Base-by-base conservation (phyloP, 192 early-diverging fungal species). In the Kappamyces sp. region DNA sequence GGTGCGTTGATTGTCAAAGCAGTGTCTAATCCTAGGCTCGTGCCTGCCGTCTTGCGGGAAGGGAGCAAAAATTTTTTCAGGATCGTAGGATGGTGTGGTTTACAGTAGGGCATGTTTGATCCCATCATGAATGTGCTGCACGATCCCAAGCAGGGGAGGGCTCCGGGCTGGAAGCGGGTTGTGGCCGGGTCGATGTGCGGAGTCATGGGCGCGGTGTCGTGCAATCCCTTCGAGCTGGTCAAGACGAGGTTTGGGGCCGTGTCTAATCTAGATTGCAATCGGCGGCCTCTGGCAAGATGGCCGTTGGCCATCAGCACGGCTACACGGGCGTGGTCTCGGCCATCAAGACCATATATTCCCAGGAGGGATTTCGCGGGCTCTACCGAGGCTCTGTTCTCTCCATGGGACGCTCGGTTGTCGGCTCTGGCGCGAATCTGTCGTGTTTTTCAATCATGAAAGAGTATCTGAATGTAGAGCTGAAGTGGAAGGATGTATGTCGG, bases 81-180 rank as follows among this genome's bases (percentile, higher is more conserved):
- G 1, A 77, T 88, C 59, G 77, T 80, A 59, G 4, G 9, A 14
- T 57, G 33, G 12, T 31, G 36, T 32, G 45, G 54, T 33, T n/a
- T 33, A 5, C 9, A 32, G 1, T 43, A 77, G 76, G 80, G 80
- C 42, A 83, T 88, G 69, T 88, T 83, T 59, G 86, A 88, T 52
- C 85, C 86, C 15, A 78, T 88, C 43, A 71, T 88, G 66, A 63
- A 65, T 15, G 40, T 79, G 3, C 60, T 88, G 46, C 86, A 88
- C 62, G 76, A 77, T 40, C 62, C 72, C n/a, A 71, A 51, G 61
- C 59, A 48, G 41, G 80, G 67, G 37, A 70, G 60, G 46, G 75
- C 82, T 1, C 86, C 86, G 2, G 80, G 74, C 12, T 88, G 85
- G 84, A 88, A 88, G 67, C 71, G 84, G n/a, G 81, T 88, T 73